phyloP scores from a whole-genome alignment of 768 basidiomycete genomes.

The Baorangia bicolor region DNA sequence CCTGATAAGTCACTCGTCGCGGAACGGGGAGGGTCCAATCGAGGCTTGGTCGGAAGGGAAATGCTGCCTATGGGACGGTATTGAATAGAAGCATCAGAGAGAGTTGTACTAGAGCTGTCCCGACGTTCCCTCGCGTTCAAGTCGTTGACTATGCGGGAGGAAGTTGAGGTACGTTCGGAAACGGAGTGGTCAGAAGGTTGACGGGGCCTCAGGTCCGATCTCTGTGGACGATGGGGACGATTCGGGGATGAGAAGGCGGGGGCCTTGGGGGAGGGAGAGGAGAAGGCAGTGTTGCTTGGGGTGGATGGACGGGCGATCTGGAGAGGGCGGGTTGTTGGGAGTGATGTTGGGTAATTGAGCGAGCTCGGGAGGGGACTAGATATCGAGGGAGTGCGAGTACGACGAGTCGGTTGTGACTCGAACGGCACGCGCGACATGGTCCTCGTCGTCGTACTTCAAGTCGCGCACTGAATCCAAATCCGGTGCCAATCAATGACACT shows the following conservation, averaged over 20 bases:
- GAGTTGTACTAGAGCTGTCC: slow-evolving; percentile 52
- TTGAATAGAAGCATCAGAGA: slow-evolving; percentile 42
- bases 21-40: slow-evolving; percentile 18
- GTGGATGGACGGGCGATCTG: slow-evolving; percentile 61
- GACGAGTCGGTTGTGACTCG: slow-evolving; percentile 40
- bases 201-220: slow-evolving; percentile 63
- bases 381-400: slow-evolving; percentile 45
- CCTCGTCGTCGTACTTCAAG: slow-evolving; percentile 12
- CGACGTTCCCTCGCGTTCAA: slow-evolving; percentile 34
- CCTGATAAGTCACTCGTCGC: slow-evolving; percentile 13
- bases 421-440: slow-evolving; percentile 44
- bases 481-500: slow-evolving; percentile 4
- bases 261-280: slow-evolving; percentile 38
- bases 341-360: slow-evolving; percentile 36
- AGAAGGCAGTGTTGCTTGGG: slow-evolving; percentile 42
- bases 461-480: slow-evolving; percentile 1
- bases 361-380: slow-evolving; percentile 36
- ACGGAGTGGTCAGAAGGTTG: slow-evolving; percentile 50
- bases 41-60: slow-evolving; percentile 16
- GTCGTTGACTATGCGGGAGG: slow-evolving; percentile 38
- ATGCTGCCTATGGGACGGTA: slow-evolving; percentile 31
- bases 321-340: slow-evolving; percentile 50
- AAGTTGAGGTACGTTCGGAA: slow-evolving; percentile 49
- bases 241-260: slow-evolving; percentile 42
- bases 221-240: slow-evolving; percentile 62